Conservation (phyloP, 2,329 filamentous ascomycete genomes). For the Alternaria ventricosa region DNA sequence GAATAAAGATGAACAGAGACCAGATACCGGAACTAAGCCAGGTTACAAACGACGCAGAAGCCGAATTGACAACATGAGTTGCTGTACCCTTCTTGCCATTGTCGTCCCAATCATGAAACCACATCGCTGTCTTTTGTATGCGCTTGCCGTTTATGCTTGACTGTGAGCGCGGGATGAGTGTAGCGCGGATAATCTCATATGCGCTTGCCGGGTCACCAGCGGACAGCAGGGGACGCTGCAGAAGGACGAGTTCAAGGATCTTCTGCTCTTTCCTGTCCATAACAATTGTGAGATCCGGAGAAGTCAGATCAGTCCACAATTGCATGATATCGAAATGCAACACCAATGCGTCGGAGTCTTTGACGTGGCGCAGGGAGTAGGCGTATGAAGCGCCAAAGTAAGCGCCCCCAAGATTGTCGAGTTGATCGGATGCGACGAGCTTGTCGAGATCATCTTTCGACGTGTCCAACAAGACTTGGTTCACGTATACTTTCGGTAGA, state of each 20-base stretch:
- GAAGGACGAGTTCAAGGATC: conserved; percentile 36
- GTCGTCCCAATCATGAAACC: conserved; percentile 39
- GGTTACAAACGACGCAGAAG: conserved; percentile 13
- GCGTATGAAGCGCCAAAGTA: conserved; percentile 41
- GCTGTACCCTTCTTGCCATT: conserved; percentile 38
- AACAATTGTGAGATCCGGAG: conserved; percentile 13
- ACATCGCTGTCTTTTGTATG: conserved; percentile 22
- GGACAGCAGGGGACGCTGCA: conserved; percentile 33
- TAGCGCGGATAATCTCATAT: conserved; percentile 35
- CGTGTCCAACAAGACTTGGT: conserved; percentile 35
- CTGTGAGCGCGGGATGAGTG: conserved; percentile 17
- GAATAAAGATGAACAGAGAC: conserved; percentile 31
- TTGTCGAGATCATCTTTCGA: conserved; percentile 20
- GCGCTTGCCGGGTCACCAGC: conserved; percentile 22
- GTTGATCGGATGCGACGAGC: conserved; percentile 25
- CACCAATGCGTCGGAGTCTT: conserved; percentile 24
- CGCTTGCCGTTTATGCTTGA: background rate
- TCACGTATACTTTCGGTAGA: conserved; percentile 36
- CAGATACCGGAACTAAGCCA: conserved; percentile 34
- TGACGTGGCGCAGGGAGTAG: conserved; percentile 29
- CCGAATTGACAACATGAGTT: conserved; percentile 22
- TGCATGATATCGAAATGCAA: conserved; percentile 42
- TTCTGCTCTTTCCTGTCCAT: conserved; percentile 30
- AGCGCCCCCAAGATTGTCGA: conserved; percentile 30
- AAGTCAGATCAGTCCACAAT: conserved; percentile 25